Base-by-base conservation (phyloP, 306 rosid species). In the Delonix regia region DNA sequence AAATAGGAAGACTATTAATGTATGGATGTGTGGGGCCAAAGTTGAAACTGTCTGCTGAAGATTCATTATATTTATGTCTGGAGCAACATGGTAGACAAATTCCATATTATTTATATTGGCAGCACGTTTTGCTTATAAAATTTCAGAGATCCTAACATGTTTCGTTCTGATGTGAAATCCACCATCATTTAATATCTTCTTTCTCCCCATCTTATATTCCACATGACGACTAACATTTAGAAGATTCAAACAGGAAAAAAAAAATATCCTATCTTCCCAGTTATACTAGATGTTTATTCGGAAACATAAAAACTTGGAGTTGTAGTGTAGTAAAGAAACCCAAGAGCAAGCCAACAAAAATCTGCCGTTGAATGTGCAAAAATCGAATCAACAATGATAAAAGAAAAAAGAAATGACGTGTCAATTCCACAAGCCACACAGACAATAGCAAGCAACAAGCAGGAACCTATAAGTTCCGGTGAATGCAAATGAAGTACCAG, bases 401-500 rank as follows among this genome's bases (percentile, higher is more conserved):
- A 16, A 14, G 39, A 13, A 30, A 28, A 57, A 60, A 60, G 0
- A 2, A 49, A 5, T 28, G 19, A 60, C 0, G 66, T 13, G 28
- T 57, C 18, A 10, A 22, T 22, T 57, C 34, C 18, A 24, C 24
- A 34, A 21, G 33, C 24, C 33, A 33, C 18, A 24, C 24, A 34
- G 39, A 62, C 24, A 62, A 33, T 2, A 33, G 33, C 51, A 65
- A 65, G 33, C 30, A n/a, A 38, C 38, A 67, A 67, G 22, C 4
- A 4, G 14, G 65, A 60, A 60, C 39, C 38, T 28, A n/a, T n/a
- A 60, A 59, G 3, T 74, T 89, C 94, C 90, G 86, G 27, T 44
- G 87, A 66, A 90, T 71, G 83, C 74, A 13, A 49, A 78, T 1
- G 39, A 18, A 63, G 41, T 83, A 91, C 97, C 93, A 95, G 1